phyloP scores from a whole-genome alignment of 2,329 filamentous ascomycete genomes.

The Blastomyces emzantsi region DNA sequence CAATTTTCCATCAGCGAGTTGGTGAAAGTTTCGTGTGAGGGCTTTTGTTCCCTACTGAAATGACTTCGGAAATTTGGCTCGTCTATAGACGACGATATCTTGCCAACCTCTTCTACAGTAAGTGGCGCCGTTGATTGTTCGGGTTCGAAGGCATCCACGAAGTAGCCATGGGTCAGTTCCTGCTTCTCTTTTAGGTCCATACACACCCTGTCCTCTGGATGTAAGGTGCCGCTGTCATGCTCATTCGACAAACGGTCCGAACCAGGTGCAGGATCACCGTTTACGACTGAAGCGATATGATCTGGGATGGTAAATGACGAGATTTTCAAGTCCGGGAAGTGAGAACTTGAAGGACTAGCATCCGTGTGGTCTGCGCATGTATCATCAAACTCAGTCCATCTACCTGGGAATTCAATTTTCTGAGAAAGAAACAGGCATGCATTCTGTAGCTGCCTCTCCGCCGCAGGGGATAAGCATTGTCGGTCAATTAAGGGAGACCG shows the following conservation, averaged over 20 bases:
- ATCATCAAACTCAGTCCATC: slow-evolving; percentile 1
- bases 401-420: slow-evolving; percentile 6
- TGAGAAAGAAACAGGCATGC: slow-evolving; percentile 1
- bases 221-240: not conserved
- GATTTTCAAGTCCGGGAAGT: slow-evolving; percentile 1
- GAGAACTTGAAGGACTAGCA: not conserved
- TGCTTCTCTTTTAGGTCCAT: not conserved
- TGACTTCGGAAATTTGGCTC: not conserved
- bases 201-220: not conserved
- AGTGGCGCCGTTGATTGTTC: not conserved
- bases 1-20: not conserved
- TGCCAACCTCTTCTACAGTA: not conserved
- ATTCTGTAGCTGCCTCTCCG: not conserved
- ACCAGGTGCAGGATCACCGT: not conserved
- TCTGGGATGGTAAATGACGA: not conserved
- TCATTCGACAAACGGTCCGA: not conserved
- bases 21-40: not conserved
- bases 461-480: not conserved
- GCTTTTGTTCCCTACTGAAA: not conserved
- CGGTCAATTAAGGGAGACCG: not conserved
- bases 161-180: not conserved
- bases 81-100: not conserved
- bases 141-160: not conserved
- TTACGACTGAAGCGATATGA: not conserved
- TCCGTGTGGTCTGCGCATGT: not conserved